Percentiles rank a stretch among this genome's conserved stretches.
These are phyloP conservation scores for Malus asiatica DNA, from an alignment of 306 rosid species.

Conservation along the genomic window DNA sequence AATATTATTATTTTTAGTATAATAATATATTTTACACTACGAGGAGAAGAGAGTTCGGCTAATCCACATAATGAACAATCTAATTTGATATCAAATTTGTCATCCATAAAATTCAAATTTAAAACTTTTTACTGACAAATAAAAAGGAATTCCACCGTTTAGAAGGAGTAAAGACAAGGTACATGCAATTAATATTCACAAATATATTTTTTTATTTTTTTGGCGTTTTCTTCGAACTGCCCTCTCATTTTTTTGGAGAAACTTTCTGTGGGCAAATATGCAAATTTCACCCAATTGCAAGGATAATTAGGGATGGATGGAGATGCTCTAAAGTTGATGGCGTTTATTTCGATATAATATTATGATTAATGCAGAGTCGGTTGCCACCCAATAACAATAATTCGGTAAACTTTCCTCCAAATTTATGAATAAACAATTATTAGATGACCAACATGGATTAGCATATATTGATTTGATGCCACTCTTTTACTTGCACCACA, in stretches of 20 bases:
- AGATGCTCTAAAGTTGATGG: neutral
- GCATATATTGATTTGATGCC: neutral
- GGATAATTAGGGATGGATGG: too few species aligned
- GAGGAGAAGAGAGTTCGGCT: accelerated
- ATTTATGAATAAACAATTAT: neutral
- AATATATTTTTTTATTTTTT: too few species aligned
- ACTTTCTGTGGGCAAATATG: neutral
- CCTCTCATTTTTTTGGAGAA: too few species aligned
- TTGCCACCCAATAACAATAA: neutral
- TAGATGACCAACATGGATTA: neutral
- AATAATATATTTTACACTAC: too few species aligned
- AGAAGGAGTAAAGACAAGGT: too few species aligned
- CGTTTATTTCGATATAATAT: neutral
- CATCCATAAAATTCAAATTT: accelerated
- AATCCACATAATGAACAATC: too few species aligned
- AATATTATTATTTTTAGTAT: too few species aligned
- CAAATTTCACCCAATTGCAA: neutral
- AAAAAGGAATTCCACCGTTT: too few species aligned
- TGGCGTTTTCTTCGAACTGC: too few species aligned
- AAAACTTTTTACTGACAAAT: accelerated
- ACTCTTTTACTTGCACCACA: neutral
- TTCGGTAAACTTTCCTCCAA: neutral
- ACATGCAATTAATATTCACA: too few species aligned
- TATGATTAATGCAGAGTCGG: neutral
- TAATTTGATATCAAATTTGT: too few species aligned